Base-by-base conservation (phyloP, 2,329 filamentous ascomycete species). In the Trichoderma harzianum region DNA sequence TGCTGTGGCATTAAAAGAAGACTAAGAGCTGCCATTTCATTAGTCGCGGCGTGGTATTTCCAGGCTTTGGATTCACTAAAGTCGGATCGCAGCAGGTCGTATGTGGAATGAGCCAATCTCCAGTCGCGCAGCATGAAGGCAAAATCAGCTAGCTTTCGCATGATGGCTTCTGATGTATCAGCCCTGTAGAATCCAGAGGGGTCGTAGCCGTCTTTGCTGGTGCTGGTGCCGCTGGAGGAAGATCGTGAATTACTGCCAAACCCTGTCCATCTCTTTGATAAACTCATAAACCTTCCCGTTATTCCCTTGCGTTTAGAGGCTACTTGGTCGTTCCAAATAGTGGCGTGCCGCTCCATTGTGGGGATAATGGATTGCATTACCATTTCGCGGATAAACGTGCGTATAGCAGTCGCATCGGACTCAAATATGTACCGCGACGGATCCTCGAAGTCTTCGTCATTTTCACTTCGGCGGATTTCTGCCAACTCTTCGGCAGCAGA, bases 71-170 rank as follows among this genome's bases (percentile, higher is more conserved):
- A 95, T 79, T 96, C 96, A 78, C 90, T 91, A 80, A 95, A 99
- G 80, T 99, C 97, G 8, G 91, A 89, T 68, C 94, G 90, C 10
- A 99, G 83, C 6, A 99, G 87, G 71, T 99, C 95, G 79, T 98
- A 99, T 0, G 93, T 97, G 14, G 92, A 94, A 76, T 96, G 89
- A 11, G 96, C 93, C 43, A 99, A 84, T 81, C 97, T 98, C 90
- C 92, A 99, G 81, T 99, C 97, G 36, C 96, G 90, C 47, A 99
- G 87, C 95, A 99, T 98, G 78, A 99, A 97, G 12, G 94, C 91
- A 82, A 95, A 98, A 79, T 99, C 96, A 57, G 93, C 96, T 63
- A 99, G 85, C 78, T 97, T 97, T 43, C 96, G 91, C 89, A 99
- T 93, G 64, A 96, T 88, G 4, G 95, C 95, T 83, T 99, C 97